phyloP scores from a whole-genome alignment of 139 green algal genomes.

The Tetraselmis striata region DNA sequence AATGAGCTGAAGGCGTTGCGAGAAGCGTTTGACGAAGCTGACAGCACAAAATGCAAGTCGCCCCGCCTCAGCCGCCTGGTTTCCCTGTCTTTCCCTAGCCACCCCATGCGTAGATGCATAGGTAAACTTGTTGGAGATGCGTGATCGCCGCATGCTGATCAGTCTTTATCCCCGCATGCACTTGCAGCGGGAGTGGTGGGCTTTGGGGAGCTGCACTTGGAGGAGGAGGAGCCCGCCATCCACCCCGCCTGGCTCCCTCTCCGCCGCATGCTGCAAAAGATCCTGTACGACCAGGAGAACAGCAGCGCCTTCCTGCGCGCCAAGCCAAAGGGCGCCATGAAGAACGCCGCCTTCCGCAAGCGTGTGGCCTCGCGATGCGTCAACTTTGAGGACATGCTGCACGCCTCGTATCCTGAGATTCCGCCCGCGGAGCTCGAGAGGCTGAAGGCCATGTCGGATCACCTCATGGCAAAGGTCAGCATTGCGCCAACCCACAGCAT shows the following conservation, averaged over 20 bases:
- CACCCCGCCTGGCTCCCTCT: background rate
- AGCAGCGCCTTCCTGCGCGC: background rate
- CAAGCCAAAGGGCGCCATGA: background rate
- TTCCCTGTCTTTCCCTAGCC: no score
- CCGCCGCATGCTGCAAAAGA: background rate
- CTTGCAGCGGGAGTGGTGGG: background rate
- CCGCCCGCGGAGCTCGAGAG: background rate
- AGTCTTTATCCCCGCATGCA: no score
- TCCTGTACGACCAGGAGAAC: background rate
- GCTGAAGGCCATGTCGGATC: background rate
- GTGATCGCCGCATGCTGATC: no score
- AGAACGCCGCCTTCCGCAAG: background rate
- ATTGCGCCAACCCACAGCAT: background rate
- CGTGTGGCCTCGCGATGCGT: background rate
- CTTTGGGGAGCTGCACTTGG: background rate
- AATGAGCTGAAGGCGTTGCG: background rate
- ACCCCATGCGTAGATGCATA: no score
- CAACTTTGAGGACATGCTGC: background rate
- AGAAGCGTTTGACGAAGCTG: background rate
- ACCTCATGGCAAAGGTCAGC: background rate
- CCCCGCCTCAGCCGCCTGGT: no score
- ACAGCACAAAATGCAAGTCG: background rate
- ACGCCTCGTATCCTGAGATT: background rate
- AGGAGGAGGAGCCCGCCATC: background rate
- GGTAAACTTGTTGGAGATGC: no score